phyloP scores from a whole-genome alignment of 768 basidiomycete genomes.

The Auricularia heimuer region DNA sequence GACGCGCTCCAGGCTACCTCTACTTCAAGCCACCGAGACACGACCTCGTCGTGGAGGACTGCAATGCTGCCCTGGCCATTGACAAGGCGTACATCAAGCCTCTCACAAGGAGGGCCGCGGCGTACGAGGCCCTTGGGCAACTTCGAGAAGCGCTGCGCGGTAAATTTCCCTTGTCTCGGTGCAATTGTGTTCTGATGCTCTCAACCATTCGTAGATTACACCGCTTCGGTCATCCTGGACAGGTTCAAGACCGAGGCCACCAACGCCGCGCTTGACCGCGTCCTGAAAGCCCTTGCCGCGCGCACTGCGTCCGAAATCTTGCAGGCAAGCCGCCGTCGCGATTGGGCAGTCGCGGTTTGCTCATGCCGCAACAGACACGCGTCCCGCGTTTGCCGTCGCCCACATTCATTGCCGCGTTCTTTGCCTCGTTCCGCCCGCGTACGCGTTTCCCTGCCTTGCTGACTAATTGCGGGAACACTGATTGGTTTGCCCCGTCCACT shows the following conservation, averaged over 20 bases:
- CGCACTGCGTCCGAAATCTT: conserved; percentile 61
- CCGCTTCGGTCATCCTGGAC: conserved; percentile 91
- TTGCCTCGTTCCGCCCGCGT: conserved; percentile 92
- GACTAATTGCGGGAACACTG: conserved; percentile 3
- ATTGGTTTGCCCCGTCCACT: background rate
- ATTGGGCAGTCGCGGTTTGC: background rate
- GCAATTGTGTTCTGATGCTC: conserved; percentile 8
- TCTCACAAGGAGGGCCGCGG: conserved; percentile 79
- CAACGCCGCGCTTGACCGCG: conserved; percentile 79
- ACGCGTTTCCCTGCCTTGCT: conserved; percentile 20
- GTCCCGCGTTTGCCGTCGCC: conserved; percentile 78
- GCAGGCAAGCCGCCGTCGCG: background rate
- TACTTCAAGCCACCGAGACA: conserved; percentile 80
- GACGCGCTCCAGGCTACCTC: conserved; percentile 61
- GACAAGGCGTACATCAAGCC: conserved; percentile 84
- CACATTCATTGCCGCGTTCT: conserved; percentile 91
- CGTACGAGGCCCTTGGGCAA: conserved; percentile 65
- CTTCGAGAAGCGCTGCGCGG: conserved; percentile 74
- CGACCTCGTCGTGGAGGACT: conserved; percentile 78
- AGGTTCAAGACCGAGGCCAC: conserved; percentile 79
- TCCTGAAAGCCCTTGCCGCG: conserved; percentile 71
- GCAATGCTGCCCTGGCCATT: conserved; percentile 75
- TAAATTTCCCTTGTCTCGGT: conserved; percentile 25
- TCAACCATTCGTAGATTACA: conserved; percentile 58
- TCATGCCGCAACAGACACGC: conserved; percentile 38